Evolutionary conservation across 176 grass and related monocot genomes (phyloP).

Genomic region (Ananas comosus): DNA sequence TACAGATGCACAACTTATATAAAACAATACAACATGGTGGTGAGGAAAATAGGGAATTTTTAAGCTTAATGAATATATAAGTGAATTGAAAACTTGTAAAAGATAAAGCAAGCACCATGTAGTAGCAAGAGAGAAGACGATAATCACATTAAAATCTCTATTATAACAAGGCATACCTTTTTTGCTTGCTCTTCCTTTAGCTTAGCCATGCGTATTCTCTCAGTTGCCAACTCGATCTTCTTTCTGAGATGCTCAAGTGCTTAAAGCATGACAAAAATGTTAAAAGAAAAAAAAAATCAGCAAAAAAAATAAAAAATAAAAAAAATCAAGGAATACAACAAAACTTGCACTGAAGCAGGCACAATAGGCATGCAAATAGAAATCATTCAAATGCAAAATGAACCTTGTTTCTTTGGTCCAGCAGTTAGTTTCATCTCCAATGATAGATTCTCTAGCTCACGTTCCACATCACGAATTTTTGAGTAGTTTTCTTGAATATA

Average conservation of each 20-base stretch:
- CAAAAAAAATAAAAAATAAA: not conserved
- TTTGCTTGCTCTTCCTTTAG: constrained; percentile 77
- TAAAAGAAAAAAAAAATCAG: constrained; percentile 2
- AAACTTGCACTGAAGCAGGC: not conserved
- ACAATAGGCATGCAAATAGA: not conserved
- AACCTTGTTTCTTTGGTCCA: constrained; percentile 97
- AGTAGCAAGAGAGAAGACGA: constrained; percentile 7
- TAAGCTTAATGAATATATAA: not conserved
- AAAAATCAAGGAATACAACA: not conserved
- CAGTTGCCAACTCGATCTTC: constrained; percentile 81
- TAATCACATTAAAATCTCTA: constrained; percentile 8
- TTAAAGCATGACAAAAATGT: constrained; percentile 23
- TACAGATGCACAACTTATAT: not conserved
- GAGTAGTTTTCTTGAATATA: constrained; percentile 97
- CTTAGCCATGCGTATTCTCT: constrained; percentile 73
- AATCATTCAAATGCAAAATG: not conserved
- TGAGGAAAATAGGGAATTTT: too few species aligned
- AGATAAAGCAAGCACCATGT: not conserved
- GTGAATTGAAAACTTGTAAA: not conserved
- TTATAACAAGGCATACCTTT: constrained; percentile 40
- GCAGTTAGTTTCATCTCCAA: constrained; percentile 90
- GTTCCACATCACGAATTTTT: constrained; percentile 95
- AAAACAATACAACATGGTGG: too few species aligned
- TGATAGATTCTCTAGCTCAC: constrained; percentile 67
- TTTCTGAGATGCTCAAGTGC: constrained; percentile 83